Evolutionary conservation across 805 yeast genomes (phyloP), one percentile per base, ranked within the genome.

Genomic region (Kodamaea kaohsiungensis): DNA sequence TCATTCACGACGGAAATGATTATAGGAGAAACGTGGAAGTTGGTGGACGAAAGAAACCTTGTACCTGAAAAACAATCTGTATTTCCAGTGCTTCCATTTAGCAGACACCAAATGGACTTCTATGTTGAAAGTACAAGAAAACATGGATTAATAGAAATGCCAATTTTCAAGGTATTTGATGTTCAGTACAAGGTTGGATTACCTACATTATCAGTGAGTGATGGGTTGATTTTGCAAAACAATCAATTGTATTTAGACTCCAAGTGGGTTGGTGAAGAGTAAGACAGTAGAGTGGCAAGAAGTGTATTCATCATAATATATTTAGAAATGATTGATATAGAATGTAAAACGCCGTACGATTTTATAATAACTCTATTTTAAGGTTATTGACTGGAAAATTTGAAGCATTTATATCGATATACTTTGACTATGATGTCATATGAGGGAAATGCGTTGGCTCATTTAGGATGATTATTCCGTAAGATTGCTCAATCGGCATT

Each of bases 101-200:
- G 84, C 37, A 69, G 83, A 46, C 81, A 80, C 55, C 60, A 59
- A 1, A 58, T 85, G 46, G 69, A 64, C 16, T 84, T 71, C 48
- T 43, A 33, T 22, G 67, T 62, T 56, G 60, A 64, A 53, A 42
- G 15, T 22, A 12, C 18, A 7, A 40, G 5, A 7, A 19, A 40
- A 19, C 13, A 40, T 2, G 45, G 53, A 8, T 18, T 13, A 16
- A 18, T 5, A 46, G 51, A 42, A 73, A 70, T 89, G 39, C 96
- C 96, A 0, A 78, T 71, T 40, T 69, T 89, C 59, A 79, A 79
- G 55, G 88, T 87, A 3, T 87, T 76, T 63, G 96, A 89, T 62
- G 73, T 88, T 49, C 82, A 82, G 58, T 88, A 81, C 70, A 83
- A 86, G 59, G 86, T 88, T 40, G 78, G 79, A 18, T 71, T 90